Conservation (phyloP, 1,139 yeast species). For the Suhomyces bribrorum region DNA sequence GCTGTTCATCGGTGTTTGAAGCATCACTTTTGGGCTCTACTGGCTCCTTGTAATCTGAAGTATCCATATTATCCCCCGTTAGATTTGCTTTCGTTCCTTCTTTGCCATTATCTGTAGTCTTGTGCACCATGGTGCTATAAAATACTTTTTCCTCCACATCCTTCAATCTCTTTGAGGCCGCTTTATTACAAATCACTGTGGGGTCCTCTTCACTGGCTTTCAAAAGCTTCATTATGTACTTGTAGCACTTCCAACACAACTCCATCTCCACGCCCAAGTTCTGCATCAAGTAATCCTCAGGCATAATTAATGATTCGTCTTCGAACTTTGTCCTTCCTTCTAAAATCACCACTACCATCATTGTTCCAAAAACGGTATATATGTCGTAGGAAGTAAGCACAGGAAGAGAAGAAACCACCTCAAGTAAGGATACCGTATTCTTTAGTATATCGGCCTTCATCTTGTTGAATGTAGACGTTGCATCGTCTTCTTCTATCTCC, state of each 20-base stretch:
- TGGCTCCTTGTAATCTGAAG: no score
- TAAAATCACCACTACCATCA: constrained; percentile 30
- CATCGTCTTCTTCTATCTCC: constrained; percentile 6
- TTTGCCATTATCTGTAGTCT: constrained; percentile 4
- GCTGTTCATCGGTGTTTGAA: no score
- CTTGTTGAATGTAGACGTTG: constrained; percentile 19
- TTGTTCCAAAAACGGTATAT: constrained; percentile 36
- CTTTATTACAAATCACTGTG: constrained; percentile 31
- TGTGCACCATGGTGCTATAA: constrained; percentile 4
- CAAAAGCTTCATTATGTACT: constrained; percentile 33
- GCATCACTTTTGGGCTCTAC: no score
- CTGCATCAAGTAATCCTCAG: constrained; percentile 23
- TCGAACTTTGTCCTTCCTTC: constrained; percentile 32
- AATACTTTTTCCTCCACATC: constrained; percentile 20
- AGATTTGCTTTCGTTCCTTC: no score
- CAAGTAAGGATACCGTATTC: constrained; percentile 38
- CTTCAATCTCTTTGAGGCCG: constrained; percentile 30
- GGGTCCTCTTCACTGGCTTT: constrained; percentile 33
- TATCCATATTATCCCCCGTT: no score
- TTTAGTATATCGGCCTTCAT: constrained; percentile 34
- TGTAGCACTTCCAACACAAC: constrained; percentile 35
- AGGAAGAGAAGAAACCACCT: constrained; percentile 45
- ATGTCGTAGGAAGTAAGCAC: constrained; percentile 38
- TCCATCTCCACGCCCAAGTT: constrained; percentile 22
- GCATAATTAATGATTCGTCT: constrained; percentile 21